Base-by-base conservation (phyloP, 208 protist species). In the Acanthamoeba royreba region DNA sequence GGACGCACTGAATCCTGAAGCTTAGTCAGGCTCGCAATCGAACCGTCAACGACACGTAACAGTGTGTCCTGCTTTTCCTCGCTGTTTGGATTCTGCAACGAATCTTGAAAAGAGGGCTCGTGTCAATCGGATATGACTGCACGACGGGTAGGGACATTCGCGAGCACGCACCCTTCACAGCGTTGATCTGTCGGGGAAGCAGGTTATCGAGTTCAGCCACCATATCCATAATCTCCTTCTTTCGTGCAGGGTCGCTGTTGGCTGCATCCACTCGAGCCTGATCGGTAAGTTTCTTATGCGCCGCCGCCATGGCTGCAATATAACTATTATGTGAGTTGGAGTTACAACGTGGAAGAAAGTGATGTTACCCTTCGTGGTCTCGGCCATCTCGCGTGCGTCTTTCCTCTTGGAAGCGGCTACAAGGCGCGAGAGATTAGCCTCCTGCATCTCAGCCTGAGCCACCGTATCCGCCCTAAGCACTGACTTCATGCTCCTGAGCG, bases 131-230 rank as follows among this genome's bases (percentile, higher is more conserved):
- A n/a, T n/a, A n/a, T n/a, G n/a, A n/a, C n/a, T n/a, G n/a, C n/a
- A n/a, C n/a, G n/a, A n/a, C n/a, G n/a, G n/a, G n/a, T n/a, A n/a
- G n/a, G n/a, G n/a, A n/a, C n/a, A n/a, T n/a, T n/a, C n/a, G 25
- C 13, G 58, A 8, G 8, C 58, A 17, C 86, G 58, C 40, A 46
- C 55, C 86, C 40, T 92, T 92, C 17, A 72, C 86, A 17, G 86
- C 49, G 52, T 47, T 92, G 86, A 92, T 40, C 40, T 92, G 86
- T 0, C 55, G 33, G 7, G 86, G 86, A 25, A 92, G 86, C 52
- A 92, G 58, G 86, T 46, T 72, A 9, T 92, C 86, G n/a, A 92
- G 86, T n/a, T 92, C 86, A 31, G 53, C 9, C 25, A 92, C 45
- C 25, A 25, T n/a, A 0, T 92, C 86, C 86, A 92, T 4, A 4